Percentiles rank a stretch among this genome's conserved stretches.
Evolutionary conservation across 495 filamentous ascomycete genomes (phyloP).

Genomic region (Neurospora discreta): DNA sequence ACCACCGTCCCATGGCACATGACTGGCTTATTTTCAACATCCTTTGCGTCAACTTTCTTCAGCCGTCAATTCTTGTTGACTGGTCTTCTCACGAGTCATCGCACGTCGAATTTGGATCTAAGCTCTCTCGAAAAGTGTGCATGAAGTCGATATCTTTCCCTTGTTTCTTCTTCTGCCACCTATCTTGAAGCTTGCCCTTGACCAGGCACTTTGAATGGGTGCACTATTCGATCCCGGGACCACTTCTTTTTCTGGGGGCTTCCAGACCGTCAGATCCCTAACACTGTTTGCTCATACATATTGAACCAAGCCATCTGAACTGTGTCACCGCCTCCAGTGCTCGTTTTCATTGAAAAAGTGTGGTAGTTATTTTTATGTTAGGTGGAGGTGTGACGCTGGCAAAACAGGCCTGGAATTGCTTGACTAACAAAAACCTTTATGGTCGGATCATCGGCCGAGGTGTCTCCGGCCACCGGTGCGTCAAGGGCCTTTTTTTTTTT

Average conservation of each 20-base stretch:
- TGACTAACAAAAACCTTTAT: not conserved
- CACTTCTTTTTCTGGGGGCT: not conserved
- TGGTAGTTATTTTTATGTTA: not conserved
- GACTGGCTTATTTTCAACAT: constrained; percentile 6
- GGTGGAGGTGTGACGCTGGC: not conserved
- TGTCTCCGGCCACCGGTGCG: not conserved
- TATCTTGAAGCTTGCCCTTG: not conserved
- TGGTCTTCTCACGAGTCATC: not conserved
- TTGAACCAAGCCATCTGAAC: not conserved
- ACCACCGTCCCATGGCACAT: constrained; percentile 12
- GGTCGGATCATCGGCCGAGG: not conserved
- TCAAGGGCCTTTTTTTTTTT: not conserved
- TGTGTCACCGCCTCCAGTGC: not conserved
- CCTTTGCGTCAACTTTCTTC: not conserved
- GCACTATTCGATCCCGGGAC: not conserved
- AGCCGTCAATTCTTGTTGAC: not conserved
- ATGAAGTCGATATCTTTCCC: not conserved
- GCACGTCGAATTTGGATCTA: not conserved
- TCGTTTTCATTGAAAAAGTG: not conserved
- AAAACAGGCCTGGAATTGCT: not conserved
- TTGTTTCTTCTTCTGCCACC: not conserved
- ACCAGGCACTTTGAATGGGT: not conserved
- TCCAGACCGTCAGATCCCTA: not conserved
- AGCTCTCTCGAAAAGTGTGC: not conserved
- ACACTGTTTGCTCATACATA: not conserved